Percentiles rank a stretch among this genome's conserved stretches.
phyloP scores from a whole-genome alignment of 2,329 filamentous ascomycete species.

The Aotearoamyces nothofagi region DNA sequence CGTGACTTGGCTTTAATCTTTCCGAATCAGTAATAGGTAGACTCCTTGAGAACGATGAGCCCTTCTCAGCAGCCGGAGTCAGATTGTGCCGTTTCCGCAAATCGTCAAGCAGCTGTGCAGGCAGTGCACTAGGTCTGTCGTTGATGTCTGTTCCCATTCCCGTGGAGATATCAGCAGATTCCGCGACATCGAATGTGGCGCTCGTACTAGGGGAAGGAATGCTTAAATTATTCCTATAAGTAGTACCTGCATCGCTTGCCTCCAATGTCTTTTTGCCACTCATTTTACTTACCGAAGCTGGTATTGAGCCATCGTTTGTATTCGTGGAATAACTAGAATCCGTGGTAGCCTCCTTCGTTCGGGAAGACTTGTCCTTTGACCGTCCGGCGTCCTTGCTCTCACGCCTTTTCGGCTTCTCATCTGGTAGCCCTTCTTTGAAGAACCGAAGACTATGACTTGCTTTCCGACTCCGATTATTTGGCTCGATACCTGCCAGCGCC shows the following conservation, averaged over 20 bases:
- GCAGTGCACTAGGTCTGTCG: slow-evolving; percentile 7
- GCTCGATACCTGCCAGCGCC: slow-evolving; percentile 44
- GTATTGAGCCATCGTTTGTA: neutral
- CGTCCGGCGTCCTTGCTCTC: slow-evolving; percentile 23
- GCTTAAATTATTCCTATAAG: neutral
- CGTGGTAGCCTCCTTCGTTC: slow-evolving; percentile 6
- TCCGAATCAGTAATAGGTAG: slow-evolving; percentile 17
- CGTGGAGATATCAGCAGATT: neutral
- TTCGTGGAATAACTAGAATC: neutral
- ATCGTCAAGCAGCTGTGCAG: slow-evolving; percentile 16
- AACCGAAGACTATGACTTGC: slow-evolving; percentile 51
- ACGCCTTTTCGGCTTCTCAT: slow-evolving; percentile 38
- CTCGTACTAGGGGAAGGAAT: neutral
- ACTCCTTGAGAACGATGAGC: slow-evolving; percentile 18
- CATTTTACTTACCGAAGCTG: neutral
- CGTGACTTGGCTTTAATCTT: slow-evolving; percentile 7
- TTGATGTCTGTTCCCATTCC: neutral
- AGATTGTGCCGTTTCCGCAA: slow-evolving; percentile 18
- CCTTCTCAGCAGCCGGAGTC: slow-evolving; percentile 15
- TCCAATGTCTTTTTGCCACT: neutral
- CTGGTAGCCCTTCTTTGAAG: slow-evolving; percentile 49
- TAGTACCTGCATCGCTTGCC: neutral
- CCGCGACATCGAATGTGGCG: neutral
- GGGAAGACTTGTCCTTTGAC: slow-evolving; percentile 14
- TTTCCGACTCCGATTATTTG: slow-evolving; percentile 49